Evolutionary conservation across 345 rosid genomes (phyloP).

Genomic region (Gossypioides kirkii): DNA sequence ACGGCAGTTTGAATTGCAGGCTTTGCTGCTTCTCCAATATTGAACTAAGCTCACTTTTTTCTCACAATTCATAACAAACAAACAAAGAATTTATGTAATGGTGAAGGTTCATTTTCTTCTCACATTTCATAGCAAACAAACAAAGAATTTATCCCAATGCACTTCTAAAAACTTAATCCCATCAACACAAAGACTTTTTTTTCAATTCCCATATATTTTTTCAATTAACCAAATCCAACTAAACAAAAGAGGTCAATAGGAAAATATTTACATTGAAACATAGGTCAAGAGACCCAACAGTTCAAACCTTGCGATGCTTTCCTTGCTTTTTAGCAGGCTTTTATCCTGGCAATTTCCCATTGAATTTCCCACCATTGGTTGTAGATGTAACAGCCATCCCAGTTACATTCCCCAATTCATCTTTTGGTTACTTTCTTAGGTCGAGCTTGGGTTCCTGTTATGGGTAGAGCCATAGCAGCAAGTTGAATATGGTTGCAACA

Average conservation of each 20-base stretch:
- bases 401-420: too few species aligned
- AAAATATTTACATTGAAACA: too few species aligned
- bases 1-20: slow-evolving; percentile 62
- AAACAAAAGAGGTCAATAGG: slow-evolving; percentile 17
- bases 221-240: too few species aligned
- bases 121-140: not conserved
- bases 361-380: too few species aligned
- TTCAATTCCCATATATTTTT: too few species aligned
- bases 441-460: slow-evolving; percentile 66
- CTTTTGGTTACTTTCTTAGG: too few species aligned
- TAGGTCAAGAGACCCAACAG: too few species aligned
- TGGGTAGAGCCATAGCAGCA: slow-evolving; percentile 82
- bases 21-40: slow-evolving; percentile 57
- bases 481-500: slow-evolving; percentile 73
- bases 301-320: too few species aligned
- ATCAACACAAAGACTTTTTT: not conserved
- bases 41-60: not conserved
- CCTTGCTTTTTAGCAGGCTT: too few species aligned
- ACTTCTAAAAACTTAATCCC: not conserved
- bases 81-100: not conserved
- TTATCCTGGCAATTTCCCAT: too few species aligned
- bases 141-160: not conserved
- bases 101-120: not conserved
- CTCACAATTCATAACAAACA: not conserved
- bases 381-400: too few species aligned